phyloP scores from a whole-genome alignment of 805 yeast genomes.

The Ogataea pilisensis region DNA sequence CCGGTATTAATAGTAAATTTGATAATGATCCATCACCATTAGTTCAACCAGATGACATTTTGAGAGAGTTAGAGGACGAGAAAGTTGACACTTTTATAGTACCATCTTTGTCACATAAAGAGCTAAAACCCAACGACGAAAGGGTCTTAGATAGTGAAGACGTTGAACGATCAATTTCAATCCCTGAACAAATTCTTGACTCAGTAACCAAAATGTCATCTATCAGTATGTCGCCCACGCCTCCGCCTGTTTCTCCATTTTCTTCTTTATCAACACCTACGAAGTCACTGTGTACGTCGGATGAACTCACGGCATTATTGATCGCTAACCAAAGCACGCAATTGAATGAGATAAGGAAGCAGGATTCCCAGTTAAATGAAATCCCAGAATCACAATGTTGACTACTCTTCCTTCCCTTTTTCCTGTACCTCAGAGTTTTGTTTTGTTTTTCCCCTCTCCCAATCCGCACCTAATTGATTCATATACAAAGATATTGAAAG shows the following conservation, averaged over 20 bases:
- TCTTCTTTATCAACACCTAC: not conserved
- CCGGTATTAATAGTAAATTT: too few species aligned
- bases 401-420: too few species aligned
- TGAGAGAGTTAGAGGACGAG: not conserved
- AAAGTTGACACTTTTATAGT: too few species aligned
- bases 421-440: too few species aligned
- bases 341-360: not conserved
- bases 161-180: too few species aligned
- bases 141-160: not conserved
- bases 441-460: too few species aligned
- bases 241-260: not conserved
- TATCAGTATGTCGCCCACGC: not conserved
- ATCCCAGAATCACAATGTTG: slow-evolving; percentile 12
- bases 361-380: slow-evolving; percentile 1
- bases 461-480: too few species aligned
- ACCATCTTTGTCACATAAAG: too few species aligned
- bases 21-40: too few species aligned
- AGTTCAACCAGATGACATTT: not conserved
- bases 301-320: not conserved
- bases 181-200: too few species aligned
- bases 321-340: not conserved
- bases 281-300: not conserved
- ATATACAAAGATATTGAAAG: too few species aligned
- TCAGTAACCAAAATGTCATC: not conserved
- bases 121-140: not conserved